Conservation (phyloP, 768 basidiomycete species). For the Rubroboletus pulcherrimus region DNA sequence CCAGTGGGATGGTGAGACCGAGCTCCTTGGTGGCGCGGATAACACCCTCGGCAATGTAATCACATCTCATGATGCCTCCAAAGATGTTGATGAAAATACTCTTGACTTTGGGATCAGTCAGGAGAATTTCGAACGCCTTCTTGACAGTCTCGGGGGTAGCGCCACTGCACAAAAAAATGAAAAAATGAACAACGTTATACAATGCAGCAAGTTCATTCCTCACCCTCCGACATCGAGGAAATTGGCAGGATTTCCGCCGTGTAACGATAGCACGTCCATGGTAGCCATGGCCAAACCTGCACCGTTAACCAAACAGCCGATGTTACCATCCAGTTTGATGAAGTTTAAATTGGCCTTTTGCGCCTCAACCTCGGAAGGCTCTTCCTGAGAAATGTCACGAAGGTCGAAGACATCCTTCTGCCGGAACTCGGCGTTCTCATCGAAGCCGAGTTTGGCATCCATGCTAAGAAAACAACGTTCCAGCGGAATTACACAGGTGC, state of each 20-base stretch:
- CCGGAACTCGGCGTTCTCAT: constrained; percentile 98
- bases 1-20: constrained; percentile 74
- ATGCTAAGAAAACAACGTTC: constrained; percentile 53
- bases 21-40: constrained; percentile 97
- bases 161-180: constrained; percentile 50
- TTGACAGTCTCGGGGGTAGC: constrained; percentile 99
- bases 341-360: constrained; percentile 96
- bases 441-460: constrained; percentile 99
- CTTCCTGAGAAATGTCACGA: constrained; percentile 92
- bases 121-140: constrained; percentile 96
- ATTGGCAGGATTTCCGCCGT: constrained; percentile 96
- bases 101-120: constrained; percentile 89
- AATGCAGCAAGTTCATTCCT: constrained; percentile 15
- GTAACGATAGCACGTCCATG: constrained; percentile 97
- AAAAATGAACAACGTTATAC: neutral
- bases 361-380: constrained; percentile 95
- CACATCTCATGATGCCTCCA: constrained; percentile 98
- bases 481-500: neutral
- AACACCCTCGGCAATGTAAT: constrained; percentile 97
- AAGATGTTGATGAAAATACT: constrained; percentile 99
- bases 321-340: constrained; percentile 96
- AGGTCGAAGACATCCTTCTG: constrained; percentile 86
- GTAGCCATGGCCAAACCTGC: constrained; percentile 99
- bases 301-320: constrained; percentile 97
- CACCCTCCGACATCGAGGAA: constrained; percentile 98